Conservation (phyloP, 352 stramenopile genomes). For the Albugo laibachii region DNA sequence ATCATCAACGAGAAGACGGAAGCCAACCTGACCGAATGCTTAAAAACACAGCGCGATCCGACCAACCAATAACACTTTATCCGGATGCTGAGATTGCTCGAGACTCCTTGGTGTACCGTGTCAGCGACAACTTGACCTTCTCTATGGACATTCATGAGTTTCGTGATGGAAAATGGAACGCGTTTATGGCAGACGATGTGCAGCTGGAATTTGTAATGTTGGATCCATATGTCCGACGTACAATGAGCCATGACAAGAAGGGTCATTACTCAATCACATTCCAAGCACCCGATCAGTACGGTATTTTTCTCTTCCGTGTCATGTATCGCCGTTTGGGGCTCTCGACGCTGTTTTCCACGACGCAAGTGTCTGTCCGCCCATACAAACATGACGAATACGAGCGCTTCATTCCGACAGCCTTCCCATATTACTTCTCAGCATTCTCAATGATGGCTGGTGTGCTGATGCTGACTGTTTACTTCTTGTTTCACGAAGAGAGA, state of each 20-base stretch:
- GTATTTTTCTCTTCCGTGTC: constrained; percentile 87
- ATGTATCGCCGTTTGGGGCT: constrained; percentile 80
- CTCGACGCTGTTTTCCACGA: constrained; percentile 73
- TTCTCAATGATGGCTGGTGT: constrained; percentile 84
- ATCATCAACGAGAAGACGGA: constrained; percentile 71
- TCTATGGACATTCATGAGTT: constrained; percentile 81
- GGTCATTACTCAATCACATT: constrained; percentile 75
- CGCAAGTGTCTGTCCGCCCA: constrained; percentile 81
- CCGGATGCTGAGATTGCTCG: constrained; percentile 75
- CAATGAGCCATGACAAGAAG: constrained; percentile 40
- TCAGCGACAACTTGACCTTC: constrained; percentile 88
- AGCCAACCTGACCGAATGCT: constrained; percentile 74
- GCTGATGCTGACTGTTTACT: constrained; percentile 79
- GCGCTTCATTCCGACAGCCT: constrained; percentile 83
- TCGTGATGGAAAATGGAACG: constrained; percentile 47
- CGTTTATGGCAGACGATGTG: constrained; percentile 63
- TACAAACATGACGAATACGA: constrained; percentile 94
- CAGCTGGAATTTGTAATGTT: constrained; percentile 93
- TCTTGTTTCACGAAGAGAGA: constrained; percentile 76
- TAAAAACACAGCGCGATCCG: constrained; percentile 61
- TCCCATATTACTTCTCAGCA: constrained; percentile 83
- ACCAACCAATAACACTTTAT: constrained; percentile 81
- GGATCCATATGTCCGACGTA: constrained; percentile 82
- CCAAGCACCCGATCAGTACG: constrained; percentile 80
- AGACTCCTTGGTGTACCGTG: constrained; percentile 83